Evolutionary conservation across 2,329 filamentous ascomycete genomes (phyloP).

Genomic region (Trichoderma sp.): DNA sequence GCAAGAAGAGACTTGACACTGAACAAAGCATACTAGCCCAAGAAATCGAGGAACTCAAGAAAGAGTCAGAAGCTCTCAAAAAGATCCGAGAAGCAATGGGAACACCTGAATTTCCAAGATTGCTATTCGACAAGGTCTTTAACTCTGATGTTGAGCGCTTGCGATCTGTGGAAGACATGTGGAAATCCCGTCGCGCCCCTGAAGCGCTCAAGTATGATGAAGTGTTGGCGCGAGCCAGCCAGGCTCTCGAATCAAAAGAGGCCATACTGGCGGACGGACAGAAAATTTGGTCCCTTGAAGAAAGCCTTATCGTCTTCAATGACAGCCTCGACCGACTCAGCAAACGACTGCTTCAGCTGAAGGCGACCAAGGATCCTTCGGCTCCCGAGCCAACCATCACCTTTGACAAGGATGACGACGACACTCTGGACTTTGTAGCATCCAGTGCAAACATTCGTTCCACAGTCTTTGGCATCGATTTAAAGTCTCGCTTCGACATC

Average conservation of each 20-base stretch:
- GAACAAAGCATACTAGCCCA: conserved; percentile 42
- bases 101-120: conserved; percentile 68
- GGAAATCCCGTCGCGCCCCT: conserved; percentile 77
- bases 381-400: conserved; percentile 63
- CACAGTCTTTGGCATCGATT: conserved; percentile 81
- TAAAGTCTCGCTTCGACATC: conserved; percentile 89
- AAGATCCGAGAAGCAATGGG: conserved; percentile 79
- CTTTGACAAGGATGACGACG: conserved; percentile 96
- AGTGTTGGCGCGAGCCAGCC: conserved; percentile 51
- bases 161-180: conserved; percentile 90
- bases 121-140: conserved; percentile 93
- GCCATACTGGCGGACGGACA: conserved; percentile 65
- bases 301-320: conserved; percentile 83
- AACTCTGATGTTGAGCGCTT: conserved; percentile 78
- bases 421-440: conserved; percentile 92
- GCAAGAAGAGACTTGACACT: neutral
- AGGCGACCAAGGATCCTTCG: conserved; percentile 45
- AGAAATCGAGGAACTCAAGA: conserved; percentile 83
- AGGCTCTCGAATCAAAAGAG: conserved; percentile 50
- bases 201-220: conserved; percentile 67
- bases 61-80: conserved; percentile 80
- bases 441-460: conserved; percentile 88
- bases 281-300: conserved; percentile 71
- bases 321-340: conserved; percentile 78
- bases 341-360: conserved; percentile 65